Conservation (phyloP, 306 rosid genomes). For the Sechiopsis laciniata region DNA sequence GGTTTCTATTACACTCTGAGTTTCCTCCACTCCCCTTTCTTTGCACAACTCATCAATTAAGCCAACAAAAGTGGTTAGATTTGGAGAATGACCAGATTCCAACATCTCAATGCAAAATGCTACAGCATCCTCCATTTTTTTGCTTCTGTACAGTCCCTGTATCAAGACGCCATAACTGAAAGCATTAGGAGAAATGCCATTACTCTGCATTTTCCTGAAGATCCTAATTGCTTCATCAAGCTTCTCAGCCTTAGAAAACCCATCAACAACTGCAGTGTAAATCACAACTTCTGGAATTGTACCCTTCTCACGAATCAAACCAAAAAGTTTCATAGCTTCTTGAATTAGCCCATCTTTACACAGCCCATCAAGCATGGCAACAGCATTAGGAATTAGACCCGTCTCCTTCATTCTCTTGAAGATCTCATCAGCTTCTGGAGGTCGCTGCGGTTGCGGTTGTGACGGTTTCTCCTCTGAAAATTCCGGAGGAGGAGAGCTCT, state of each 20-base stretch:
- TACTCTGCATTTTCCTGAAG: slow-evolving; percentile 75
- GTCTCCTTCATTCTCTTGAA: slow-evolving; percentile 91
- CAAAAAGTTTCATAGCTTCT: slow-evolving; percentile 89
- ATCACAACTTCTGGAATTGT: slow-evolving; percentile 84
- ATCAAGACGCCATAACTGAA: slow-evolving; percentile 64
- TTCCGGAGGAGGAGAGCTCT: slow-evolving; percentile 24
- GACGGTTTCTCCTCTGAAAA: slow-evolving; percentile 23
- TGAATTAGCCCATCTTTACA: slow-evolving; percentile 91
- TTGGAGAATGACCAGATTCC: slow-evolving; percentile 71
- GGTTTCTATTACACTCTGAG: slow-evolving; percentile 40
- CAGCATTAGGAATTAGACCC: slow-evolving; percentile 87
- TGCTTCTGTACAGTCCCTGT: slow-evolving; percentile 57
- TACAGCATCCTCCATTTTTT: slow-evolving; percentile 43
- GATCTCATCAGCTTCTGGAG: slow-evolving; percentile 69
- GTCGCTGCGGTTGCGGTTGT: slow-evolving; percentile 25
- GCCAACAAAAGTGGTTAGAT: slow-evolving; percentile 65
- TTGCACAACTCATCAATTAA: slow-evolving; percentile 53
- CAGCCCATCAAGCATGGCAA: slow-evolving; percentile 95
- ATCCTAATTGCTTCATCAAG: slow-evolving; percentile 66
- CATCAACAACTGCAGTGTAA: slow-evolving; percentile 90
- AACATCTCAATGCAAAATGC: slow-evolving; percentile 81
- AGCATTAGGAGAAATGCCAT: slow-evolving; percentile 68
- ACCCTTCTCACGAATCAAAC: slow-evolving; percentile 79
- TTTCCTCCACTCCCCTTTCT: slow-evolving; percentile 60
- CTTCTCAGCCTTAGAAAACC: slow-evolving; percentile 64